Percentiles rank a stretch among this genome's conserved stretches.
Evolutionary conservation across 2,329 filamentous ascomycete genomes (phyloP).

Genomic region (Exophiala alcalophila): DNA sequence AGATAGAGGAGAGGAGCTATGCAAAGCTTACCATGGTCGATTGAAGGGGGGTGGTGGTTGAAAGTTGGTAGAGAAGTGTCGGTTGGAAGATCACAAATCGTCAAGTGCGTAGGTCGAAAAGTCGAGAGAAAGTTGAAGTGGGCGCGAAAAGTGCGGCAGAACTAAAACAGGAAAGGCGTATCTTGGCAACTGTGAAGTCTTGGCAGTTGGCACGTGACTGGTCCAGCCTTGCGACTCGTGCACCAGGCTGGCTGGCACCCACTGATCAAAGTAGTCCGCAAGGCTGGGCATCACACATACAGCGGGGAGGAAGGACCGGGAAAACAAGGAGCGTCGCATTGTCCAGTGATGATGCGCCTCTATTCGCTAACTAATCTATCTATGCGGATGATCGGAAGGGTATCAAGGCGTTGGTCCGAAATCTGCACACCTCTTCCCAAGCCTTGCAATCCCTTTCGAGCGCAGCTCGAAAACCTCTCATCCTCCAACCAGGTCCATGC

Average conservation of each 20-base stretch:
- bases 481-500: slow-evolving; percentile 2
- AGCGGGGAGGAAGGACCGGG: too few relatives aligned
- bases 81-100: slow-evolving; percentile 1
- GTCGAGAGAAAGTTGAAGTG: slow-evolving; percentile 11
- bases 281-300: slow-evolving; percentile 1
- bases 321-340: too few relatives aligned
- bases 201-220: too few relatives aligned
- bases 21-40: slow-evolving; percentile 28
- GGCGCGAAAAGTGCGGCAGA: slow-evolving; percentile 5
- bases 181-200: slow-evolving; percentile 6
- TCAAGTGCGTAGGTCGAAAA: slow-evolving; percentile 6
- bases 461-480: not conserved
- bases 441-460: not conserved
- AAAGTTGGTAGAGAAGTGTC: not conserved
- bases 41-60: slow-evolving; percentile 1
- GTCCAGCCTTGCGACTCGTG: too few relatives aligned
- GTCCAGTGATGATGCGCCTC: slow-evolving; percentile 4
- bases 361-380: slow-evolving; percentile 14
- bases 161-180: slow-evolving; percentile 4
- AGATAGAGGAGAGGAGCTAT: slow-evolving; percentile 8
- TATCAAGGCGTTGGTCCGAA: slow-evolving; percentile 5
- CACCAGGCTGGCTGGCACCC: too few relatives aligned
- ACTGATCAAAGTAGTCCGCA: too few relatives aligned
- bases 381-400: slow-evolving; percentile 2
- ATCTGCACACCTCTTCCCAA: slow-evolving; percentile 23